A percentile compares a stretch with the other conserved stretches of the same genome.
phyloP scores from a whole-genome alignment of 108 stramenopile species.

The Ochromonas danica region DNA sequence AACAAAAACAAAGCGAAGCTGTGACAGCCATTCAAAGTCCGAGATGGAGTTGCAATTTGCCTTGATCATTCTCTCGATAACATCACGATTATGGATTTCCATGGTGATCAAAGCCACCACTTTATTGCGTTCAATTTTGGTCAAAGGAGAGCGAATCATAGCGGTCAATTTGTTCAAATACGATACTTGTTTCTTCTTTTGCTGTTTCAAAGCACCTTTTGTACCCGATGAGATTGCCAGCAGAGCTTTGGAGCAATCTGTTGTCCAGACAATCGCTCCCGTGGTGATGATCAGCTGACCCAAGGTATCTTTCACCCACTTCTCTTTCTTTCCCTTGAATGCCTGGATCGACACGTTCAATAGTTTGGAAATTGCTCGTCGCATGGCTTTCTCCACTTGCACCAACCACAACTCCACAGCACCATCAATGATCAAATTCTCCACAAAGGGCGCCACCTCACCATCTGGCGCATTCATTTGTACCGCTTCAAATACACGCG shows the following conservation, averaged over 20 bases:
- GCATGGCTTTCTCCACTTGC: slow-evolving; percentile 47
- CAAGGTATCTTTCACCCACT: slow-evolving; percentile 64
- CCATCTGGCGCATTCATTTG: slow-evolving; percentile 60
- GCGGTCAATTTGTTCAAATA: slow-evolving; percentile 65
- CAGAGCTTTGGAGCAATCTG: slow-evolving; percentile 59
- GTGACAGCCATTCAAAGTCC: slow-evolving; percentile 68
- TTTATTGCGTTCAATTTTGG: slow-evolving; percentile 62
- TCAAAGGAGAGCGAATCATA: slow-evolving; percentile 58
- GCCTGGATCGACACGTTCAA: slow-evolving; percentile 41
- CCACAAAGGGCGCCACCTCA: slow-evolving; percentile 51
- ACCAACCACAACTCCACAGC: slow-evolving; percentile 66
- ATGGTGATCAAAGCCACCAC: slow-evolving; percentile 70
- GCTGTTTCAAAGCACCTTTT: slow-evolving; percentile 55
- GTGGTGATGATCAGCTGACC: slow-evolving; percentile 68
- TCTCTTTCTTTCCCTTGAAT: slow-evolving; percentile 59
- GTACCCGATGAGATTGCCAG: slow-evolving; percentile 52
- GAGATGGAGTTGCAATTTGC: slow-evolving; percentile 52
- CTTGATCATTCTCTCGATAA: slow-evolving; percentile 65
- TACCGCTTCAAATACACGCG: slow-evolving; percentile 54
- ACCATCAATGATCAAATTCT: slow-evolving; percentile 54
- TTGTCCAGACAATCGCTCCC: slow-evolving; percentile 62
- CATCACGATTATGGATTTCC: slow-evolving; percentile 72
- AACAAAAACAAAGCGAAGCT: slow-evolving; percentile 57
- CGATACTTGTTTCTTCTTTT: slow-evolving; percentile 61
- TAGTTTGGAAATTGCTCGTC: slow-evolving; percentile 46